Evolutionary conservation across 768 basidiomycete genomes (phyloP), one percentile per base, ranked within the genome.

Genomic region (Tephrocybe rancida): DNA sequence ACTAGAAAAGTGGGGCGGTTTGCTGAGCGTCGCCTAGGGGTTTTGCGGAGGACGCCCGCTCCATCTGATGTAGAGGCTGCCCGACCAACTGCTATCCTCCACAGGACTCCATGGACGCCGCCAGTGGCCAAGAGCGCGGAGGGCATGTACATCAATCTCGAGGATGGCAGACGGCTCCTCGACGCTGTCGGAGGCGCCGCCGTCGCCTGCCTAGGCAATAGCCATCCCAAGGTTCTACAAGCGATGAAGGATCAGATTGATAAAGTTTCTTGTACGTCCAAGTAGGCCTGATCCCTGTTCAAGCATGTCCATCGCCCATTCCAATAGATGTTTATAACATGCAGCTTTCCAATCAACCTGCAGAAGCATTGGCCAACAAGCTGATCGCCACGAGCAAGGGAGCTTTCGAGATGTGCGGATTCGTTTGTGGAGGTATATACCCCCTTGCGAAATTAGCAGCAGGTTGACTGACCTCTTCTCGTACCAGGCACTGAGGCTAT

Each of bases 171-270:
- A 47, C 79, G 71, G 51, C 64, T 93, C 26, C 77, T 94, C 60
- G 92, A 95, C 70, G 89, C 80, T 6, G 84, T 90, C 41, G 93
- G 93, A 41, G 93, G 92, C 25, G 92, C 92, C 5, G 91, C 93
- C 9, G 93, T 95, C 25, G 68, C 85, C 10, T 91, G 88, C 66
- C 66, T 95, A 39, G 93, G 92, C 2, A 83, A 84, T 53, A 81
- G 78, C 19, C 85, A 92, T 63, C 88, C 87, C 2, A 80, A 78
- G 54, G 88, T 93, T 29, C 74, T 81, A 52, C 73, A 85, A 63
- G 88, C 88, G 2, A 76, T 94, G 49, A 90, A 92, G 67, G 83
- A 90, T 52, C 92, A 94, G 61, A 74, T 88, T 16, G 90, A 91
- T 68, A 84, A 83, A 60, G 71, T 93, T 37, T 75, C 89, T 19